A percentile compares a stretch with the other conserved stretches of the same genome.
Conservation (phyloP, 2,329 filamentous ascomycete species). For the Cadophora luteo-olivacea region DNA sequence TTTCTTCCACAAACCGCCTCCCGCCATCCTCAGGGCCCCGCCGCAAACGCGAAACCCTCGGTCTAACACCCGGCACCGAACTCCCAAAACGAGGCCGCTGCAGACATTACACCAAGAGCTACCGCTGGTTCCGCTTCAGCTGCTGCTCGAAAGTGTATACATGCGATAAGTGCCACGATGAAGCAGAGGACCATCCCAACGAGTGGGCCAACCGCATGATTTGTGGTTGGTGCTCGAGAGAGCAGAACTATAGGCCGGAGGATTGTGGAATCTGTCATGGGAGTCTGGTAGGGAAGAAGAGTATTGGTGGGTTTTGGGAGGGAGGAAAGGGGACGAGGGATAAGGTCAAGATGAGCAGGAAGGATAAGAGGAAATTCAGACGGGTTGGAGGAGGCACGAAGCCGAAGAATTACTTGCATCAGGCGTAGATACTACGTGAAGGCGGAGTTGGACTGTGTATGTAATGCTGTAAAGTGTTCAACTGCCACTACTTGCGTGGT, state of each 20-base stretch:
- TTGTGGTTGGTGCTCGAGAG: constrained; percentile 79
- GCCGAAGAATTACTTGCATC: constrained; percentile 20
- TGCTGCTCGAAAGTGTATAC: constrained; percentile 65
- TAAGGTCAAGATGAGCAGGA: constrained; percentile 72
- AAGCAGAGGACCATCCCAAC: constrained; percentile 71
- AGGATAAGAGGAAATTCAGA: constrained; percentile 77
- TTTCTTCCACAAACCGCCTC: constrained; percentile 58
- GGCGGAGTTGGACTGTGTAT: neutral
- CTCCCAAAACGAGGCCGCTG: constrained; percentile 62
- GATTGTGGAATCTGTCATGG: constrained; percentile 77
- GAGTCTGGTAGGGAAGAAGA: constrained; percentile 69
- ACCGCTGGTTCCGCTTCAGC: constrained; percentile 70
- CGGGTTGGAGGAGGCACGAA: constrained; percentile 52
- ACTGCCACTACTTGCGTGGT: neutral
- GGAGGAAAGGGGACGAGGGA: constrained; percentile 84
- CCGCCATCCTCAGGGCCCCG: constrained; percentile 48
- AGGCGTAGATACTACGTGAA: neutral
- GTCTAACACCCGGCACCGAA: constrained; percentile 62
- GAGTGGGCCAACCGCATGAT: constrained; percentile 88
- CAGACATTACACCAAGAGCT: constrained; percentile 63
- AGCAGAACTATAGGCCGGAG: constrained; percentile 80
- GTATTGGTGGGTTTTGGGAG: constrained; percentile 80
- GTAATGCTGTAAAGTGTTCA: neutral
- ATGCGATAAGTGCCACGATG: constrained; percentile 80
- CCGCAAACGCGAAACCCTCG: constrained; percentile 59